Percentiles rank a stretch among this genome's conserved stretches.
These are phyloP conservation scores for Syzygium aqueum DNA, from an alignment of 345 rosid species.

Conservation along the genomic window DNA sequence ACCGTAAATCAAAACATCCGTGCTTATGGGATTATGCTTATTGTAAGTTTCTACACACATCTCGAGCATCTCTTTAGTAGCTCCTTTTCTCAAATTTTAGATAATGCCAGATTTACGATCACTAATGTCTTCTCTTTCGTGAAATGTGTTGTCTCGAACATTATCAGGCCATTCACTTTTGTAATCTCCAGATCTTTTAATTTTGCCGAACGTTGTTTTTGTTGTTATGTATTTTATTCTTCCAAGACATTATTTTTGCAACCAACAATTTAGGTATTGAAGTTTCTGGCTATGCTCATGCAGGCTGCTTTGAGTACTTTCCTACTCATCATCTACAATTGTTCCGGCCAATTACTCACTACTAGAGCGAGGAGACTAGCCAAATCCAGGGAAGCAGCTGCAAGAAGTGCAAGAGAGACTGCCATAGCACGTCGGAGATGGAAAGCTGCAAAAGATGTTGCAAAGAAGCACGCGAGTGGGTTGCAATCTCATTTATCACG, in stretches of 20 bases:
- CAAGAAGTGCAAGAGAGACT: conserved; percentile 52
- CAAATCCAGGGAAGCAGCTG: conserved; percentile 85
- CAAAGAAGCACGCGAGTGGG: conserved; percentile 58
- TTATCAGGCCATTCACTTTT: not conserved
- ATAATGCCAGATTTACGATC: not conserved
- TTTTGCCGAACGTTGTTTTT: not conserved
- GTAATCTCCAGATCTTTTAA: not conserved
- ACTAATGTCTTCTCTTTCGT: not conserved
- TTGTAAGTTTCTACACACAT: conserved; percentile 39
- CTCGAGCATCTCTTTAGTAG: not conserved
- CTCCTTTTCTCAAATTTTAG: not conserved
- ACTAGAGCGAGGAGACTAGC: conserved; percentile 70
- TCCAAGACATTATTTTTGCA: not conserved
- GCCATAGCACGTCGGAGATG: conserved; percentile 74
- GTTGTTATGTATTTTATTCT: not conserved
- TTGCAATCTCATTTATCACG: conserved; percentile 54
- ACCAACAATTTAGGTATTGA: not conserved
- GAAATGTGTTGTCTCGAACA: not conserved
- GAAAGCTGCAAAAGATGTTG: conserved; percentile 65
- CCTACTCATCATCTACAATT: conserved; percentile 77
- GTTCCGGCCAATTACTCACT: conserved; percentile 76
- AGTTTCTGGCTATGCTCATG: conserved; percentile 9
- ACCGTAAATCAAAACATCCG: conserved; percentile 69
- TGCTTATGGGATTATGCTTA: conserved; percentile 73
- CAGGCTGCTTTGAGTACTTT: conserved; percentile 70